Base-by-base conservation (phyloP, 164 flowering plant genomes). In the Cinnamomum micranthum region DNA sequence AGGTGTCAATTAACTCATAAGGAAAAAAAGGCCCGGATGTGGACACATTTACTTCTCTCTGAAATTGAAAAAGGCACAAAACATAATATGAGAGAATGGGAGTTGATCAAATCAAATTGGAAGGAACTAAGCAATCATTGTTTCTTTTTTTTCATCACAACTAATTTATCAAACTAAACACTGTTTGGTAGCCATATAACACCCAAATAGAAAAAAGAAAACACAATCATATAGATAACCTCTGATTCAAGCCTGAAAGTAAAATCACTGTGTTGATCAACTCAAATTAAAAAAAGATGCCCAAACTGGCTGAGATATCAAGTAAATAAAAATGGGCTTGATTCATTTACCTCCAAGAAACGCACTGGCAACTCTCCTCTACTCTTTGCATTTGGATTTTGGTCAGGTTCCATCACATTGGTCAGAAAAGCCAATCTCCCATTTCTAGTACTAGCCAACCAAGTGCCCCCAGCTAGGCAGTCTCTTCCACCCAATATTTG, bases 401-500 rank as follows among this genome's bases (percentile, higher is more conserved):
- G 51, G 0, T 69, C 41, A n/a, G 81, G 62, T 76, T 91, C 97
- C 71, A 89, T 65, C 6, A 92, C 86, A 79, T 94, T 92, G 0
- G 98, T 91, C 41, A 92, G 73, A 70, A 94, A 94, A 35, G 92
- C 94, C 66, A 94, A 20, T 68, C 80, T 86, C 9, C 96, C 96
- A 69, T 80, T 65, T 80, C 77, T 82, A 2, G 83, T 75, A 77
- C 83, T 91, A 73, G 88, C 98, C 78, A 94, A 58, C 98, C 98
- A 94, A 22, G 98, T 91, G 28, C 97, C 97, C 17, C 98, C 97
- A 3, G 87, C 97, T 17, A 78, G 31, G 75, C 71, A 90, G 77
- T 94, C 98, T 82, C 89, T 87, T 1, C 98, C 97, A 4, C 97
- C 98, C 70, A 91, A 55, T 71, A 92, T 86, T 64, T 85, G 81